A percentile compares a stretch with the other conserved stretches of the same genome.
phyloP scores from a whole-genome alignment of 202 grass and related monocot species.

The Hordeum pubiflorum region DNA sequence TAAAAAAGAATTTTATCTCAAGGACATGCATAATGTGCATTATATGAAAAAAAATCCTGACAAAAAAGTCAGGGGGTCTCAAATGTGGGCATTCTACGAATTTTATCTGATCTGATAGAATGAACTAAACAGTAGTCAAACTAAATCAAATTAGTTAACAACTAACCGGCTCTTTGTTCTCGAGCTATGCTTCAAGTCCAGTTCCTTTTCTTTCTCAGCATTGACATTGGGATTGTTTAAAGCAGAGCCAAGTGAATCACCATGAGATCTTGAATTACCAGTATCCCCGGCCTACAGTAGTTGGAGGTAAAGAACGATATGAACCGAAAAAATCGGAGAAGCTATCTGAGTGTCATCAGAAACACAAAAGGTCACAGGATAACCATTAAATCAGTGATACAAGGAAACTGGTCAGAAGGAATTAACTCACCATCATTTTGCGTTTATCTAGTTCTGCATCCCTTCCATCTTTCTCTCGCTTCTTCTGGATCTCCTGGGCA shows the following conservation, averaged over 20 bases:
- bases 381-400: slow-evolving; percentile 20
- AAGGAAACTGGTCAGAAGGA: slow-evolving; percentile 30
- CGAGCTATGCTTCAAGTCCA: slow-evolving; percentile 32
- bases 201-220: slow-evolving; percentile 32
- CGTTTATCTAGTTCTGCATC: slow-evolving; percentile 53
- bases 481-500: slow-evolving; percentile 83
- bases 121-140: slow-evolving; percentile 8
- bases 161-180: slow-evolving; percentile 51
- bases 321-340: slow-evolving; percentile 86
- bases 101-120: neutral
- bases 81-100: neutral
- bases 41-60: neutral
- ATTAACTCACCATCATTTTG: slow-evolving; percentile 48
- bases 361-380: slow-evolving; percentile 72
- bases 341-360: slow-evolving; percentile 96
- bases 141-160: neutral
- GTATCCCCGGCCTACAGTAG: slow-evolving; percentile 82
- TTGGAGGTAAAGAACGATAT: slow-evolving; percentile 99
- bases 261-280: slow-evolving; percentile 46
- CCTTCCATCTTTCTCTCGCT: slow-evolving; percentile 71
- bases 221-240: slow-evolving; percentile 29
- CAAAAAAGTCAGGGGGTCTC: neutral
- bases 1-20: neutral
- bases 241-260: slow-evolving; percentile 36
- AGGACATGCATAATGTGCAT: neutral